phyloP scores from a whole-genome alignment of 805 yeast genomes.

The Yamadazyma sp. region DNA sequence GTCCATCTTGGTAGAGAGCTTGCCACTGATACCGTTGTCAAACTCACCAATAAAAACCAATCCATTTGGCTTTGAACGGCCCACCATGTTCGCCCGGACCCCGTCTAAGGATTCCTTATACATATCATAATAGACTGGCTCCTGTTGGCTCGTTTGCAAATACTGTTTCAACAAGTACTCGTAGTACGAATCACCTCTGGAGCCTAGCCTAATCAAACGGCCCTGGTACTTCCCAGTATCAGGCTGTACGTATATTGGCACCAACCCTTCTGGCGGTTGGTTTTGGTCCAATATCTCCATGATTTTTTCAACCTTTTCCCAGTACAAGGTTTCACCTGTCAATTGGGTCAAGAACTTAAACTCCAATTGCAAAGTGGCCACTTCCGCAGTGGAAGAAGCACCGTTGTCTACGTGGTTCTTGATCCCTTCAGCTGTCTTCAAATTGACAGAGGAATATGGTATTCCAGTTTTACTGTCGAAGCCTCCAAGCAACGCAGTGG shows the following conservation, averaged over 20 bases:
- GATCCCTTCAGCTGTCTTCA: slow-evolving; percentile 60
- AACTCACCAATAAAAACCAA: slow-evolving; percentile 76
- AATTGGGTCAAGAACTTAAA: slow-evolving; percentile 76
- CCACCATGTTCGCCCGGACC: slow-evolving; percentile 64
- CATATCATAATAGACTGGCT: slow-evolving; percentile 63
- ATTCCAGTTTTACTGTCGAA: slow-evolving; percentile 66
- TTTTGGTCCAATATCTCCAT: slow-evolving; percentile 68
- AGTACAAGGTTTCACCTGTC: slow-evolving; percentile 76
- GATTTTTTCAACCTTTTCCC: slow-evolving; percentile 76
- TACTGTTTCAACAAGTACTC: slow-evolving; percentile 87
- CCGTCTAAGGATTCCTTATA: slow-evolving; percentile 78
- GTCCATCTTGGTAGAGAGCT: slow-evolving; percentile 76
- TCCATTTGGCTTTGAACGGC: slow-evolving; percentile 59
- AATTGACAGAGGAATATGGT: slow-evolving; percentile 78
- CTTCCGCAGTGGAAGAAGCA: slow-evolving; percentile 88
- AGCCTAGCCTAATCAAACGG: slow-evolving; percentile 70
- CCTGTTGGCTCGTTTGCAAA: slow-evolving; percentile 67
- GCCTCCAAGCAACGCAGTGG: slow-evolving; percentile 68
- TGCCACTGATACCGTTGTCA: slow-evolving; percentile 63
- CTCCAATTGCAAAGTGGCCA: slow-evolving; percentile 81
- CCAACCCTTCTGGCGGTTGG: slow-evolving; percentile 70
- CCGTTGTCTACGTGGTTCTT: slow-evolving; percentile 67
- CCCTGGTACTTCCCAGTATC: slow-evolving; percentile 71
- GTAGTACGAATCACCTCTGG: slow-evolving; percentile 91
- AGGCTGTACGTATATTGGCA: slow-evolving; percentile 77